Percentiles rank a stretch among this genome's conserved stretches.
Evolutionary conservation across 108 stramenopile species (phyloP).

Genomic region (Pelagomonas calceolata): DNA sequence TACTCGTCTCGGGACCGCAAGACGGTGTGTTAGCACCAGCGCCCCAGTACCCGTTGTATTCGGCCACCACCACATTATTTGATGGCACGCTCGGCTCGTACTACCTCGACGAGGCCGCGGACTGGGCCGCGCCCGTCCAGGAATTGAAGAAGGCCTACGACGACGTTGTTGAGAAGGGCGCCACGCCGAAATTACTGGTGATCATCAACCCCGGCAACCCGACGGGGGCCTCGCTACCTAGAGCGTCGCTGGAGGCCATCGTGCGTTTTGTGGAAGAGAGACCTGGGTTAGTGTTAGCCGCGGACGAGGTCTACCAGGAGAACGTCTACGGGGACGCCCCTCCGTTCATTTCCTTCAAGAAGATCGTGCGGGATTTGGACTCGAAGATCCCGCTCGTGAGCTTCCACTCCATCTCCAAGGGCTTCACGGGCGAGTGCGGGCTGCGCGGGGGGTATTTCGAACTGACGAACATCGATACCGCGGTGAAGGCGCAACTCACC

Average conservation of each 20-base stretch:
- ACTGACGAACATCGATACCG: conserved; percentile 62
- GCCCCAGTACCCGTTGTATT: conserved; percentile 92
- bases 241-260: conserved; percentile 62
- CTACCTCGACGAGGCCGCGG: conserved; percentile 60
- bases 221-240: conserved; percentile 69
- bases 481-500: conserved; percentile 72
- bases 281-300: conserved; percentile 59
- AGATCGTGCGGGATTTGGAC: conserved; percentile 52
- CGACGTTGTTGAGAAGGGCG: conserved; percentile 48
- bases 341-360: conserved; percentile 67
- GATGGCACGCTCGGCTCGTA: conserved; percentile 75
- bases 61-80: conserved; percentile 60
- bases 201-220: conserved; percentile 95
- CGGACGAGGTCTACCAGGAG: conserved; percentile 89
- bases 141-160: conserved; percentile 57
- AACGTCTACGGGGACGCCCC: conserved; percentile 69
- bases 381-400: conserved; percentile 69
- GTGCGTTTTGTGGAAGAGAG: conserved; percentile 63
- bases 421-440: conserved; percentile 86
- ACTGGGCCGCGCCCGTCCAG: conserved; percentile 64
- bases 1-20: conserved; percentile 54
- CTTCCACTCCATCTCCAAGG: conserved; percentile 84
- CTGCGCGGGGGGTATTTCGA: conserved; percentile 87
- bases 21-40: conserved; percentile 87
- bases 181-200: conserved; percentile 62